phyloP scores from a whole-genome alignment of 176 grass and related monocot genomes.

The Luzula sylvatica region DNA sequence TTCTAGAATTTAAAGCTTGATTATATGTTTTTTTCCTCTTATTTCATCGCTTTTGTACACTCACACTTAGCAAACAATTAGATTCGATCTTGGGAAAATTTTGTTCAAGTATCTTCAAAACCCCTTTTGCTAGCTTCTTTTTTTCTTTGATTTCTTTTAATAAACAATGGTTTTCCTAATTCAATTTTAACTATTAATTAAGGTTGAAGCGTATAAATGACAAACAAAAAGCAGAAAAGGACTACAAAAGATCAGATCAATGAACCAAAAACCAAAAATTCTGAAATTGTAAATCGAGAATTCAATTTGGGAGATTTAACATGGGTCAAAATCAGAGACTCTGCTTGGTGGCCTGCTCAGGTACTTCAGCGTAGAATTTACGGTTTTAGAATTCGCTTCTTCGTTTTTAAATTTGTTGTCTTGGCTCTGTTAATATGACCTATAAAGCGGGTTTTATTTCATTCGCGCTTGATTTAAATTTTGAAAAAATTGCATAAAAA shows the following conservation, averaged over 20 bases:
- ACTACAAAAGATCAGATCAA: background rate
- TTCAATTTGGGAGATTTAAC: slow-evolving; percentile 58
- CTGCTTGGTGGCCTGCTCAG: slow-evolving; percentile 93
- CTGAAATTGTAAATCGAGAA: slow-evolving; percentile 9
- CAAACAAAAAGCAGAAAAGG: background rate
- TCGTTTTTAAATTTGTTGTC: slow-evolving; percentile 4
- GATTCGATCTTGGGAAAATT: background rate
- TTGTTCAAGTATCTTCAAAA: background rate
- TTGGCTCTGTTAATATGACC: background rate
- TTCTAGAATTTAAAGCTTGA: background rate
- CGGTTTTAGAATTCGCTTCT: slow-evolving; percentile 5
- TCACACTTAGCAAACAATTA: no score
- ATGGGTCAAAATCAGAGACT: slow-evolving; percentile 52
- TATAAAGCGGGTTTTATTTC: background rate
- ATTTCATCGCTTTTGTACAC: background rate
- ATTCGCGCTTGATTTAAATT: background rate
- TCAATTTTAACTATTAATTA: background rate
- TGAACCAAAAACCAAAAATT: background rate
- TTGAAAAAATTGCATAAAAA: background rate
- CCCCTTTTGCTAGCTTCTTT: background rate
- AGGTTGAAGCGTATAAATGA: slow-evolving; percentile 6
- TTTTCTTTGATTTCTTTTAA: background rate
- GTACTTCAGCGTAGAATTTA: slow-evolving; percentile 26
- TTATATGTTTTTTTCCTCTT: background rate
- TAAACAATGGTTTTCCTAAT: background rate